Percentiles rank a stretch among this genome's conserved stretches.
Evolutionary conservation across 139 green algal species (phyloP).

Genomic region (Prasinococcaceae sp.): DNA sequence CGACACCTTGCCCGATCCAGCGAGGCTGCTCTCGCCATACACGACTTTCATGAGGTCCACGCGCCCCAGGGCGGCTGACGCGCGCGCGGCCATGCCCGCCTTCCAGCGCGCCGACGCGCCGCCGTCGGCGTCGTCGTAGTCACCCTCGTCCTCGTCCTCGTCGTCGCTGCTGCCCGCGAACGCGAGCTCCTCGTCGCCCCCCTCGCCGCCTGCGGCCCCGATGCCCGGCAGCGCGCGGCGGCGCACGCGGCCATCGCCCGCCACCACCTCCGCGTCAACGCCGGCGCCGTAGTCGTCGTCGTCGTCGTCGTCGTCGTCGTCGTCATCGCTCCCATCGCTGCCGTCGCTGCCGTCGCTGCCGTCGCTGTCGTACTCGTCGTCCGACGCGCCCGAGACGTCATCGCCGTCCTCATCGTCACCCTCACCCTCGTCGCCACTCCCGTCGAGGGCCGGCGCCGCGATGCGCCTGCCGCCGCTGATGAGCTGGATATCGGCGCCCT

Average conservation of each 20-base stretch:
- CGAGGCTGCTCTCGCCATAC: constrained; percentile 25
- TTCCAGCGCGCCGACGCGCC: constrained; percentile 37
- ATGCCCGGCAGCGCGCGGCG: neutral
- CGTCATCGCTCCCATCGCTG: constrained; percentile 1
- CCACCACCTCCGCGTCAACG: neutral
- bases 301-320: constrained; percentile 12
- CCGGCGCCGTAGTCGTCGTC: constrained; percentile 7
- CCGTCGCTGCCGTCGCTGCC: constrained; percentile 3
- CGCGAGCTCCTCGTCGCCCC: neutral
- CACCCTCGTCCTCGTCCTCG: constrained; percentile 1
- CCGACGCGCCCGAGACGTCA: constrained; percentile 17
- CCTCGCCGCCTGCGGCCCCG: too few relatives aligned
- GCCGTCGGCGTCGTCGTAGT: neutral
- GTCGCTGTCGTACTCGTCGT: constrained; percentile 14
- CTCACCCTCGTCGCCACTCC: constrained; percentile 1
- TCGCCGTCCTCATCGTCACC: constrained; percentile 17
- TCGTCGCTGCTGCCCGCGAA: constrained; percentile 2
- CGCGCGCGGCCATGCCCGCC: constrained; percentile 25
- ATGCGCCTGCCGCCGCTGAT: constrained; percentile 19
- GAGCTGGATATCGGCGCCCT: constrained; percentile 32
- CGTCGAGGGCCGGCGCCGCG: neutral
- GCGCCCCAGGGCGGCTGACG: constrained; percentile 29
- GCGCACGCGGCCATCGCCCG: neutral
- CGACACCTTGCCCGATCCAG: neutral
- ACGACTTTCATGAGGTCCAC: constrained; percentile 34